These are phyloP conservation scores for Murraya paniculata DNA, from an alignment of 345 rosid species.

Conservation along the genomic window DNA sequence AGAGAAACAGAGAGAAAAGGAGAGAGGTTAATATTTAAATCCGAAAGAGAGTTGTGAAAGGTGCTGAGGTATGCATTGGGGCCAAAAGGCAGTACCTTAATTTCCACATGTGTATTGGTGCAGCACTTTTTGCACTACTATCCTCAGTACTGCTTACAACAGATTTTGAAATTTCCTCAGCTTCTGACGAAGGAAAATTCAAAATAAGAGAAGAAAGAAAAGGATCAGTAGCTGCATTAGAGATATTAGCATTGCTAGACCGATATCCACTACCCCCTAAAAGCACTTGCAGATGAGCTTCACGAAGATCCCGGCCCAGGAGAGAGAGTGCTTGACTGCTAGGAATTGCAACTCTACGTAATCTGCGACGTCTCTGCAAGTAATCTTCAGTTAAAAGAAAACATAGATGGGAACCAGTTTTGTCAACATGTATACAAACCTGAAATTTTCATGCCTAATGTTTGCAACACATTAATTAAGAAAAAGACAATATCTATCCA, in stretches of 20 bases:
- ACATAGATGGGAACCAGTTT: constrained; percentile 5
- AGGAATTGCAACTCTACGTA: constrained; percentile 58
- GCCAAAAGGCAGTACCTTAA: constrained; percentile 37
- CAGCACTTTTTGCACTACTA: constrained; percentile 25
- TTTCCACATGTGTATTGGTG: constrained; percentile 48
- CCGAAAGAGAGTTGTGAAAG: neutral
- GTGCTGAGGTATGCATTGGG: neutral
- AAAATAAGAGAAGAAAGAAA: constrained; percentile 55
- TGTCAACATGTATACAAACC: neutral
- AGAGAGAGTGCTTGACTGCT: constrained; percentile 53
- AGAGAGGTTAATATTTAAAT: neutral
- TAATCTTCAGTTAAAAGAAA: constrained; percentile 45
- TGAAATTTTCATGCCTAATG: neutral
- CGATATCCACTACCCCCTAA: constrained; percentile 55
- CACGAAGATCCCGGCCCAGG: constrained; percentile 60
- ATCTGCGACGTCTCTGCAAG: constrained; percentile 61
- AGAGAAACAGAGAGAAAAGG: neutral
- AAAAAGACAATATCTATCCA: neutral
- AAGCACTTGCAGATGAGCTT: constrained; percentile 64
- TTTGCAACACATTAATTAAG: neutral
- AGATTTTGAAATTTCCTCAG: constrained; percentile 49
- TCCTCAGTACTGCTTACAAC: constrained; percentile 33
- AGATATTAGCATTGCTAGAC: constrained; percentile 36
- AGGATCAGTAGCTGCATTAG: constrained; percentile 49
- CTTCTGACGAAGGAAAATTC: constrained; percentile 53